These are phyloP conservation scores for Scenedesmus sp. DNA, from an alignment of 163 green algal species.

Conservation along the genomic window DNA sequence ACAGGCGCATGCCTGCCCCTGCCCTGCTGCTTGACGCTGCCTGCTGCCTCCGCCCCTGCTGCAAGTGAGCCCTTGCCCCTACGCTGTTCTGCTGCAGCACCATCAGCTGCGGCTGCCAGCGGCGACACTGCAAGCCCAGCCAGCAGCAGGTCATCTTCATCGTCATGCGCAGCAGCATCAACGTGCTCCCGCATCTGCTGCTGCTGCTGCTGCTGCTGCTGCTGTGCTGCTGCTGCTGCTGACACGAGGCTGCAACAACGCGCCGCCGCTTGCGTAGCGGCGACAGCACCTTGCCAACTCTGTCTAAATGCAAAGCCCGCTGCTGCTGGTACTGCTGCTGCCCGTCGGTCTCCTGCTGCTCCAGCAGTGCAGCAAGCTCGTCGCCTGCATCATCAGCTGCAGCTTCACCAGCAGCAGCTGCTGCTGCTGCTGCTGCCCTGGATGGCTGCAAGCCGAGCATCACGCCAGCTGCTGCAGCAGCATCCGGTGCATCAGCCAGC, in stretches of 20 bases:
- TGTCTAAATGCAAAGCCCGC: too few species aligned
- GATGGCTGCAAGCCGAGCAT: background rate
- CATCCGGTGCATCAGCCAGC: conserved; percentile 18
- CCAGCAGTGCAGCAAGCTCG: background rate
- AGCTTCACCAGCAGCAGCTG: background rate
- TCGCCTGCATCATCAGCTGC: background rate
- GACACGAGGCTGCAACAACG: background rate
- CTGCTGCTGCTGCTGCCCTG: background rate
- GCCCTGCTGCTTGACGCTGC: too few species aligned
- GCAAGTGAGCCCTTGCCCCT: background rate
- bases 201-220: background rate
- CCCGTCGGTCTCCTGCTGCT: background rate
- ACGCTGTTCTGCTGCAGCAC: background rate
- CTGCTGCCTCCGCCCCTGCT: background rate
- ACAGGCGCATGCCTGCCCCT: too few species aligned
- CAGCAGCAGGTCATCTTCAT: background rate
- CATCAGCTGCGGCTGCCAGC: background rate
- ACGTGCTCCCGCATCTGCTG: background rate
- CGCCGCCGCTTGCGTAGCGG: background rate
- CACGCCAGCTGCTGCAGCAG: conserved; percentile 28
- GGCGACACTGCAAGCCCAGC: background rate
- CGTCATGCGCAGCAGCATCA: background rate
- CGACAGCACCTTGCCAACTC: background rate
- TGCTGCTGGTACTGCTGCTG: background rate
- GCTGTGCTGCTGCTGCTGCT: background rate